phyloP scores from a whole-genome alignment of 352 stramenopile species.

The Phytophthora chlamydospora region DNA sequence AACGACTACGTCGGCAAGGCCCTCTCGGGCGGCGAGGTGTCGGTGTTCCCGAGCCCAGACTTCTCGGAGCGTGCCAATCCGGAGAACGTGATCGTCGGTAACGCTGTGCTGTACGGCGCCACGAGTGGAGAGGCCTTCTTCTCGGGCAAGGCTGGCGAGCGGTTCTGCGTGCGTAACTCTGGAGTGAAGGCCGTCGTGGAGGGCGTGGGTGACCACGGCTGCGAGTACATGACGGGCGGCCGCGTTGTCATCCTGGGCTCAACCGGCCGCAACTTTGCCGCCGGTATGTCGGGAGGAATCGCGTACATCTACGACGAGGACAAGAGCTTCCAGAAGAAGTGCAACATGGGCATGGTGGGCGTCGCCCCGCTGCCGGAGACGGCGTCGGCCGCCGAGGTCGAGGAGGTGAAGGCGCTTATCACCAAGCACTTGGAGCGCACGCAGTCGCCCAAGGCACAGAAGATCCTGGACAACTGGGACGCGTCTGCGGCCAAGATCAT shows the following conservation, averaged over 20 bases:
- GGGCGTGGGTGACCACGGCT: slow-evolving; percentile 96
- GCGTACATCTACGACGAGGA: slow-evolving; percentile 97
- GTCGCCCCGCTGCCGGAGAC: slow-evolving; percentile 67
- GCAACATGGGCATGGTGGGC: slow-evolving; percentile 97
- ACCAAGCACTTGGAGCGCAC: slow-evolving; percentile 91
- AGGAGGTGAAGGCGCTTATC: slow-evolving; percentile 88
- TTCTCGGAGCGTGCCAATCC: slow-evolving; percentile 72
- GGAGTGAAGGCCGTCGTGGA: slow-evolving; percentile 96
- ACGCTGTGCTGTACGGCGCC: slow-evolving; percentile 95
- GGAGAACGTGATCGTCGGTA: slow-evolving; percentile 94
- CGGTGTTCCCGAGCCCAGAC: slow-evolving; percentile 83
- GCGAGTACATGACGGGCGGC: slow-evolving; percentile 99
- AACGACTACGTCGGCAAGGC: slow-evolving; percentile 98
- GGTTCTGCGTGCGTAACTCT: slow-evolving; percentile 97
- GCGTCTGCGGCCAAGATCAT: slow-evolving; percentile 51
- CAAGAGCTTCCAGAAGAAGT: slow-evolving; percentile 91
- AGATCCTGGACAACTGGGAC: slow-evolving; percentile 93
- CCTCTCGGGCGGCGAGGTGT: slow-evolving; percentile 93
- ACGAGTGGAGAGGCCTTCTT: slow-evolving; percentile 95
- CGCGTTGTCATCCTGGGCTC: slow-evolving; percentile 92
- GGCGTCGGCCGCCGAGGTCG: slow-evolving; percentile 74
- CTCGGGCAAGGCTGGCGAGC: slow-evolving; percentile 94
- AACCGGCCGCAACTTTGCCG: slow-evolving; percentile 96
- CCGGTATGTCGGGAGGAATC: slow-evolving; percentile 96
- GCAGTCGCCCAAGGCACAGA: slow-evolving; percentile 80